Percentiles rank a stretch among this genome's conserved stretches.
Evolutionary conservation across 352 stramenopile species (phyloP).

Genomic region (Globisporangium recalcitrans): DNA sequence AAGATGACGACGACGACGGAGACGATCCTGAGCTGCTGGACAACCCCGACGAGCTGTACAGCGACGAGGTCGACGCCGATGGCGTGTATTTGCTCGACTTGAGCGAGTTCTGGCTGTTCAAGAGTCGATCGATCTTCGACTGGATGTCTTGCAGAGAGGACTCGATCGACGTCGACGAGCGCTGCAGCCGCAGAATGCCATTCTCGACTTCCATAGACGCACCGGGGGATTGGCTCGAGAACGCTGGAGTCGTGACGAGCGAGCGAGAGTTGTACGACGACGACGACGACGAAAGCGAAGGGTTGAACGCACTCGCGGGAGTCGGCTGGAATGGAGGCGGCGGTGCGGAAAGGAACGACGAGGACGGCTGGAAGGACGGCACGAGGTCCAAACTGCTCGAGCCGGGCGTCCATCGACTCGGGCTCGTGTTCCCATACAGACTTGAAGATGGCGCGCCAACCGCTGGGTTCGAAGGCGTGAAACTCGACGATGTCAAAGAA

Average conservation of each 20-base stretch:
- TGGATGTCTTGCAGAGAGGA: slow-evolving; percentile 66
- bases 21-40: slow-evolving; percentile 22
- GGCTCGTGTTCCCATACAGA: slow-evolving; percentile 1
- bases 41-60: slow-evolving; percentile 19
- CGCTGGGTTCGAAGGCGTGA: slow-evolving; percentile 14
- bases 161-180: slow-evolving; percentile 76
- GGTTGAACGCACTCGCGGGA: slow-evolving; percentile 7
- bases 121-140: slow-evolving; percentile 72
- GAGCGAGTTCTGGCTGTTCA: slow-evolving; percentile 50
- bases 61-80: background rate
- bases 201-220: slow-evolving; percentile 46
- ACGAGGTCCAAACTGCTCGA: slow-evolving; percentile 5
- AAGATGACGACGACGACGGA: slow-evolving; percentile 26
- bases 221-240: slow-evolving; percentile 20
- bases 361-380: slow-evolving; percentile 8
- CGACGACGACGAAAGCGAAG: background rate
- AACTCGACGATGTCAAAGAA: slow-evolving; percentile 16
- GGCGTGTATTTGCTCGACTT: slow-evolving; percentile 41
- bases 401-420: slow-evolving; percentile 13
- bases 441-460: background rate
- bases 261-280: slow-evolving; percentile 13
- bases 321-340: background rate
- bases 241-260: slow-evolving; percentile 24
- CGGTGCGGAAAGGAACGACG: slow-evolving; percentile 2
- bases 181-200: slow-evolving; percentile 60